A percentile compares a stretch with the other conserved stretches of the same genome.
Evolutionary conservation across 2,329 filamentous ascomycete species (phyloP).

Genomic region (Arachnomyces sp.): DNA sequence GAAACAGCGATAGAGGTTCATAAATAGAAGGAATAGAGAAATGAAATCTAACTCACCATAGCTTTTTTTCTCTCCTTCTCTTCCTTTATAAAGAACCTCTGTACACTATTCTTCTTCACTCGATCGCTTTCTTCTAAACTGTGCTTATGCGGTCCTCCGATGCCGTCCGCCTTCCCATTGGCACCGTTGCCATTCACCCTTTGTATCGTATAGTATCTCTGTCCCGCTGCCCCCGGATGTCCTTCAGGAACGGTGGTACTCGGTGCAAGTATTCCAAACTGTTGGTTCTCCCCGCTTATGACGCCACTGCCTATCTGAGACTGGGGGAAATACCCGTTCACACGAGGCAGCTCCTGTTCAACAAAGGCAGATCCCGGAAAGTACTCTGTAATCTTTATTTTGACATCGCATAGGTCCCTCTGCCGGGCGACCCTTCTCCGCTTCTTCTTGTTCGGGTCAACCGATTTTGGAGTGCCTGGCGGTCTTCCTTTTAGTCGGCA

Average conservation of each 20-base stretch:
- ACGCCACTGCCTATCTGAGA: constrained; percentile 18
- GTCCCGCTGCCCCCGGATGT: constrained; percentile 43
- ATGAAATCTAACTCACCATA: constrained; percentile 38
- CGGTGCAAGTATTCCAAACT: constrained; percentile 39
- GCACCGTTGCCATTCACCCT: constrained; percentile 69
- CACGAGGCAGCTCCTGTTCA: constrained; percentile 19
- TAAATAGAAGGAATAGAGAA: constrained; percentile 4
- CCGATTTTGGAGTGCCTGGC: constrained; percentile 69
- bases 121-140: constrained; percentile 65
- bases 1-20: constrained; percentile 2
- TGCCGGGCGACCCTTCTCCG: constrained; percentile 68
- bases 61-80: constrained; percentile 59
- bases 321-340: constrained; percentile 17
- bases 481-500: constrained; percentile 73
- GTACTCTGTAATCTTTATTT: constrained; percentile 79
- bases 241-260: constrained; percentile 32
- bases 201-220: constrained; percentile 66
- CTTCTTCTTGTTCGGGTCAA: constrained; percentile 75
- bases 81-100: constrained; percentile 56
- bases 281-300: constrained; percentile 17
- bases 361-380: constrained; percentile 46
- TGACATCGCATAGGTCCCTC: constrained; percentile 74
- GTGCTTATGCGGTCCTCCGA: constrained; percentile 67
- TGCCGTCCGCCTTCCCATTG: constrained; percentile 63
- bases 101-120: constrained; percentile 73